phyloP scores from a whole-genome alignment of 805 yeast genomes.

The Candida schatavii region DNA sequence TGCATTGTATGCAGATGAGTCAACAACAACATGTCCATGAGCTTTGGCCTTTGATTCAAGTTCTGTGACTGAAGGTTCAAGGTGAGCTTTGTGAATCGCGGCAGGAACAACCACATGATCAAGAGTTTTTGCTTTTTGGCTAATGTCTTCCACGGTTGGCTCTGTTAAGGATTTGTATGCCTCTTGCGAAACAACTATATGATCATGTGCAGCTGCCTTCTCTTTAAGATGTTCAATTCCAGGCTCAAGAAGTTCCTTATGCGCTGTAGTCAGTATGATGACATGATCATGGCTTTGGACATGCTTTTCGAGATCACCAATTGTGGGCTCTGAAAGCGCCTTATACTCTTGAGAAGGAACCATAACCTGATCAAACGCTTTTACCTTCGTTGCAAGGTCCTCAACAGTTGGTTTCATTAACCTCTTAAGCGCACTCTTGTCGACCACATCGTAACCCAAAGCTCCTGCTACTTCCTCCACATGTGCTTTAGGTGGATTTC shows the following conservation, averaged over 20 bases:
- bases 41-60: slow-evolving; percentile 8
- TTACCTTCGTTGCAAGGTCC: not conserved
- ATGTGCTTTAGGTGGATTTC: slow-evolving; percentile 15
- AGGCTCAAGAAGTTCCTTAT: slow-evolving; percentile 1
- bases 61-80: slow-evolving; percentile 16
- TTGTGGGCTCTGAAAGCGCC: slow-evolving; percentile 7
- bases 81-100: slow-evolving; percentile 5
- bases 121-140: slow-evolving; percentile 9
- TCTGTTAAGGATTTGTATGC: slow-evolving; percentile 6
- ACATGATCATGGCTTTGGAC: slow-evolving; percentile 11
- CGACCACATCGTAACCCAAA: slow-evolving; percentile 11
- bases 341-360: not conserved
- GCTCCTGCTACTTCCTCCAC: slow-evolving; percentile 11
- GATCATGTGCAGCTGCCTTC: slow-evolving; percentile 1
- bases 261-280: slow-evolving; percentile 7
- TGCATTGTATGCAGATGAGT: not conserved
- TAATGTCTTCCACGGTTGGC: not conserved
- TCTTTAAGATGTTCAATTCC: not conserved
- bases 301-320: slow-evolving; percentile 7
- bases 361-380: not conserved
- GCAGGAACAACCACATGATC: slow-evolving; percentile 13
- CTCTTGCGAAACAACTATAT: slow-evolving; percentile 12
- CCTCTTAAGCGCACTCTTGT: slow-evolving; percentile 6
- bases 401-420: slow-evolving; percentile 8
- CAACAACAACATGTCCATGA: slow-evolving; percentile 1